Conservation (phyloP, 2,329 filamentous ascomycete genomes). For the Blastomyces gilchristii region DNA sequence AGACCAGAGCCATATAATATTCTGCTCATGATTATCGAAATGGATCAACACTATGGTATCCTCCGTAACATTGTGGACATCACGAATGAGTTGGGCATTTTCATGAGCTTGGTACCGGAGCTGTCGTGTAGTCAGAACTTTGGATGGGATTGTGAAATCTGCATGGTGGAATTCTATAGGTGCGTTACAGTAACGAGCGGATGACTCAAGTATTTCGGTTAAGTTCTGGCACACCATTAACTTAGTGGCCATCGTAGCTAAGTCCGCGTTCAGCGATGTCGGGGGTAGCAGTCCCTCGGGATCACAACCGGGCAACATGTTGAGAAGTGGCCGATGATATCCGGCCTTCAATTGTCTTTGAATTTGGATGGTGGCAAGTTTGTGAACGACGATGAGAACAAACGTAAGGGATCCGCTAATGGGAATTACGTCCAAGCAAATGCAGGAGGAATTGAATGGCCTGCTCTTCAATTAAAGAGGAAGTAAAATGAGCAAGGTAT, state of each 20-base stretch:
- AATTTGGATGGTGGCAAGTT: background rate
- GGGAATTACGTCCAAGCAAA: background rate
- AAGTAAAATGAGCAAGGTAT: background rate
- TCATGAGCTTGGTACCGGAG: conserved; percentile 8
- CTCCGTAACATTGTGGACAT: conserved; percentile 1
- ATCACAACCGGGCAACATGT: background rate
- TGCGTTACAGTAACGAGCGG: conserved; percentile 4
- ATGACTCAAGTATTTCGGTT: conserved; percentile 7
- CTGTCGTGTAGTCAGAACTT: conserved; percentile 6
- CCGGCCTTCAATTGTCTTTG: background rate
- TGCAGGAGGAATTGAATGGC: background rate
- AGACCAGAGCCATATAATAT: conserved; percentile 36
- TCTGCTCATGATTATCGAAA: conserved; percentile 30
- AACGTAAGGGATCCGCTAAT: background rate
- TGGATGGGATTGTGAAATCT: background rate
- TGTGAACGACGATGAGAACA: background rate
- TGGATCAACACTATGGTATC: conserved; percentile 19
- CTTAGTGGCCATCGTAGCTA: conserved; percentile 1
- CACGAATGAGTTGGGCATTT: conserved; percentile 7
- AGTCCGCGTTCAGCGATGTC: background rate
- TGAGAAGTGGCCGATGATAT: background rate
- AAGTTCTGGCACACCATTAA: conserved; percentile 6
- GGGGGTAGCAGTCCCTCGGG: background rate
- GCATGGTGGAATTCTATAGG: conserved; percentile 9
- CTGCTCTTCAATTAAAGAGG: background rate